Evolutionary conservation across 2,329 filamentous ascomycete genomes (phyloP), one percentile per base, ranked within the genome.

Genomic region (Fusarium oxysporum): DNA sequence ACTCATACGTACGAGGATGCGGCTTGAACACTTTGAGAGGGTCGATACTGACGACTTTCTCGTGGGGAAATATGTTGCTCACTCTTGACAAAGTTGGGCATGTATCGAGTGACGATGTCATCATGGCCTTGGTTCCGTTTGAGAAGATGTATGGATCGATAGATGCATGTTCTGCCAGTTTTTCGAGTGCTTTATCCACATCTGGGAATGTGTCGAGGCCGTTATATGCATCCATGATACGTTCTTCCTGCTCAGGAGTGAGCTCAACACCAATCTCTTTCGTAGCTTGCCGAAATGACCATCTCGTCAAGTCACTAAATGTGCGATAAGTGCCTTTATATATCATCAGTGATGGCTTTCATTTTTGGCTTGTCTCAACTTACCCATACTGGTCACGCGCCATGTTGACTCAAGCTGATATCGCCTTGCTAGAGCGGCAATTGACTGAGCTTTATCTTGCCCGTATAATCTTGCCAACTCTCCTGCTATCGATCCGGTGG

Each of bases 341-440:
- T 19, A 4, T 30, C 30, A 14, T 65, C 13, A 70, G 32, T 25
- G 37, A 28, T 30, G 37, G 38, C 30, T 55, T 28, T 16, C 44
- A 37, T 14, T 28, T n/a, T 25, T 19, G 40, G 19, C 11, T 25
- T 47, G 21, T 19, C 16, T 43, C 12, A 10, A 58, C 83, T 69
- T 83, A 92, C 92, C 87, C 92, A 95, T 95, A 84, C 89, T 91
- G 77, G 91, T 94, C 72, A 92, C 82, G 57, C 92, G 85, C 91
- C 91, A 95, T 43, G 92, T 93, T 76, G 94, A 95, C 80, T 94
- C 92, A 13, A 95, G 84, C 80, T 95, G 92, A 77, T 92, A 92
- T 35, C 87, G 86, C 62, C 92, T 85, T 88, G 92, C 94, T 76
- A 88, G 80, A 21, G 85, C 80, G 8, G 92, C 89, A 37, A 94